These are phyloP conservation scores for Piromyces finnis DNA, from an alignment of 192 early-diverging fungal genomes.

Conservation along the genomic window DNA sequence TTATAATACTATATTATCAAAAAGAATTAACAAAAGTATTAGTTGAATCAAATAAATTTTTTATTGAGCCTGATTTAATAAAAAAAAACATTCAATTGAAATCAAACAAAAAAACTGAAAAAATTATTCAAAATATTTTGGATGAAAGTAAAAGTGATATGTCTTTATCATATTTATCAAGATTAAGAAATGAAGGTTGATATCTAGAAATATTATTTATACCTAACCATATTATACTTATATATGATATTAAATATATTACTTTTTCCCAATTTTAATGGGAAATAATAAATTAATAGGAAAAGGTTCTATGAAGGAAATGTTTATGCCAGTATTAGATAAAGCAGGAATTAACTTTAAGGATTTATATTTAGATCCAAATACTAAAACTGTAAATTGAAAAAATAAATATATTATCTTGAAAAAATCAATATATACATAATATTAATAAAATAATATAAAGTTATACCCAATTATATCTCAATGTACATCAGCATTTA, in stretches of 20 bases:
- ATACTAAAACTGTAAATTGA: conserved; percentile 7
- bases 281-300: no score
- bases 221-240: no score
- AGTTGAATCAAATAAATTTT: conserved; percentile 1
- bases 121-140: background rate
- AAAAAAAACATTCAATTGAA: background rate
- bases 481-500: conserved; percentile 20
- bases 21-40: conserved; percentile 2
- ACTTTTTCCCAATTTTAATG: no score
- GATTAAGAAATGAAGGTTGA: conserved; percentile 2
- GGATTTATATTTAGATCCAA: conserved; percentile 10
- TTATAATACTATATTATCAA: no score
- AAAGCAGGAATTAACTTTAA: conserved; percentile 7
- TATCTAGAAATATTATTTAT: no score
- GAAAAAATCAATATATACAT: no score
- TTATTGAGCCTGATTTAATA: conserved; percentile 2
- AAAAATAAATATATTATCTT: no score
- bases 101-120: background rate
- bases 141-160: background rate
- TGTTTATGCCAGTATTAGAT: background rate
- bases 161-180: background rate
- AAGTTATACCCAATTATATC: conserved; percentile 9
- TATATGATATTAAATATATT: no score
- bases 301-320: background rate
- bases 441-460: no score